Conservation (phyloP, 1,139 yeast genomes). For the Candida sojae region DNA sequence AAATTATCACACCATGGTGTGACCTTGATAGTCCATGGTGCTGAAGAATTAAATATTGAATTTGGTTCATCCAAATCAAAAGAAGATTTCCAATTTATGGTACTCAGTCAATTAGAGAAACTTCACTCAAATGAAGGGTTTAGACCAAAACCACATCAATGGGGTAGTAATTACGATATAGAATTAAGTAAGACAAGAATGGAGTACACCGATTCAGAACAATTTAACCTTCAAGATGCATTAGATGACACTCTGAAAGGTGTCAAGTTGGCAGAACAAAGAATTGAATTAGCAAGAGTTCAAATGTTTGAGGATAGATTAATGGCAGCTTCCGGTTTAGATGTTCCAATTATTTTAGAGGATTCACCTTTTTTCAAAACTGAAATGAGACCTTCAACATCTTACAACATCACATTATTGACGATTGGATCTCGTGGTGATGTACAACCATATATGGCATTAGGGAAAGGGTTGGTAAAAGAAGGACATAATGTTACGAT, state of each 20-base stretch:
- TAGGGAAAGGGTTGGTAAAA: constrained; percentile 71
- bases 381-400: constrained; percentile 51
- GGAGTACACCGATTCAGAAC: constrained; percentile 15
- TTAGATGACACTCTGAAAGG: constrained; percentile 3
- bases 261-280: constrained; percentile 20
- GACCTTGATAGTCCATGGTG: constrained; percentile 67
- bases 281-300: constrained; percentile 52
- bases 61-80: constrained; percentile 66
- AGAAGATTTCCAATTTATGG: constrained; percentile 68
- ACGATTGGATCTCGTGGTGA: constrained; percentile 97
- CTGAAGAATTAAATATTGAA: constrained; percentile 75
- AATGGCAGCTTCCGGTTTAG: constrained; percentile 58
- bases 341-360: constrained; percentile 66
- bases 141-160: constrained; percentile 29
- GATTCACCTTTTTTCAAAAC: constrained; percentile 61
- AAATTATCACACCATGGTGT: constrained; percentile 60
- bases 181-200: constrained; percentile 19
- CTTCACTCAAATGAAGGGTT: constrained; percentile 29
- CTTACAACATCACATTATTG: constrained; percentile 64
- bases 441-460: constrained; percentile 92
- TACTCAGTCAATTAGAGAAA: constrained; percentile 52
- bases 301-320: constrained; percentile 65
- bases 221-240: constrained; percentile 2
- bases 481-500: constrained; percentile 87
- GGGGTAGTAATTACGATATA: constrained; percentile 27